These are phyloP conservation scores for Daldinia grandis DNA, from an alignment of 495 filamentous ascomycete species.

Conservation along the genomic window DNA sequence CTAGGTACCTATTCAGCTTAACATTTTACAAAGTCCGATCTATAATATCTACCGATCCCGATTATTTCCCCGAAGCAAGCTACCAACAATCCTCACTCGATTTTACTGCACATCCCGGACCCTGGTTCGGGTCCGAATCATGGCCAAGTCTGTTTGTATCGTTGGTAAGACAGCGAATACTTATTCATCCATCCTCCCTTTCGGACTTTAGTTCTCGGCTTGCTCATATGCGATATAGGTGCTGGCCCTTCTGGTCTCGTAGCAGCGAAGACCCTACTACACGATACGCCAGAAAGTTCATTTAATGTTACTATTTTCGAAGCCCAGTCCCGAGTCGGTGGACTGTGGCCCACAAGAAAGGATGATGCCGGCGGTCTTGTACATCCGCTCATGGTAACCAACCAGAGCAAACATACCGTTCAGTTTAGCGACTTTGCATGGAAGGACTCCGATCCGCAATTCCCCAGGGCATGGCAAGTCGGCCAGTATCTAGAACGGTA, in stretches of 20 bases:
- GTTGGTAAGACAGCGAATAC: constrained; percentile 23
- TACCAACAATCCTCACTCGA: constrained; percentile 10
- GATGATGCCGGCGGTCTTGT: constrained; percentile 58
- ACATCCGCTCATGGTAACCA: constrained; percentile 76
- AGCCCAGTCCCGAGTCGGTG: constrained; percentile 68
- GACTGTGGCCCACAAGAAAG: constrained; percentile 71
- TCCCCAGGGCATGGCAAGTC: constrained; percentile 80
- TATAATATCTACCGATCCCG: constrained; percentile 2
- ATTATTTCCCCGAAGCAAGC: constrained; percentile 11
- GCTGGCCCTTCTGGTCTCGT: constrained; percentile 85
- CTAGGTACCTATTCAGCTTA: no score
- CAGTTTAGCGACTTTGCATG: constrained; percentile 82
- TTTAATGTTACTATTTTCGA: constrained; percentile 81
- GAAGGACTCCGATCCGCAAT: constrained; percentile 62
- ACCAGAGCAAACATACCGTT: constrained; percentile 80
- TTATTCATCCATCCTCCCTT: background rate
- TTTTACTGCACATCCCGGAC: constrained; percentile 18
- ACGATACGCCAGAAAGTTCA: constrained; percentile 60
- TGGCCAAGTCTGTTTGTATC: constrained; percentile 34
- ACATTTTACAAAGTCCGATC: background rate
- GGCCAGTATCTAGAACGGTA: constrained; percentile 76
- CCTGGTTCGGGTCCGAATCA: constrained; percentile 17
- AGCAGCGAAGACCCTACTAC: constrained; percentile 80
- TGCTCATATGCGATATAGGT: constrained; percentile 55
- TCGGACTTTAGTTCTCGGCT: background rate